Conservation (phyloP, 345 rosid genomes). For the Rhodamnia argentea region DNA sequence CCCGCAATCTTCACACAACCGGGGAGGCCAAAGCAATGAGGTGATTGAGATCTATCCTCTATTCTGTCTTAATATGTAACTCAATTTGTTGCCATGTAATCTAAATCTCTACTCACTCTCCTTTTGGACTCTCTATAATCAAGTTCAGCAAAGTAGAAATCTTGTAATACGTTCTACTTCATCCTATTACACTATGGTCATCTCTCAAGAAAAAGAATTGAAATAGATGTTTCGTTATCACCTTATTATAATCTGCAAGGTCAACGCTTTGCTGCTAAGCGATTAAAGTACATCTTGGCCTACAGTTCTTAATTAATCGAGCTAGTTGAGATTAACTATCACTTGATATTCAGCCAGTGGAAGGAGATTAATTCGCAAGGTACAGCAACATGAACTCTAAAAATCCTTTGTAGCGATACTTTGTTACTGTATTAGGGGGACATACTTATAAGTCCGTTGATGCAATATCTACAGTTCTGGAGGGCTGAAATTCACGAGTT, state of each 20-base stretch:
- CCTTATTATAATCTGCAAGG: not conserved
- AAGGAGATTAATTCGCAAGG: not conserved
- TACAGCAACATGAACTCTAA: not conserved
- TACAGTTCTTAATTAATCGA: not conserved
- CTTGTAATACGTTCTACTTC: not conserved
- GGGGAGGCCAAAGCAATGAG: constrained; percentile 18
- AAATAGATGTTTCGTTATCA: not conserved
- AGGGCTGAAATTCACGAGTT: constrained; percentile 27
- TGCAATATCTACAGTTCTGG: constrained; percentile 27
- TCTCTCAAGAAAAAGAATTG: not conserved
- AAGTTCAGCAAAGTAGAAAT: not conserved
- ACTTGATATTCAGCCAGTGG: not conserved
- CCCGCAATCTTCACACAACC: constrained; percentile 9
- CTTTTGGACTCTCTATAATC: not conserved
- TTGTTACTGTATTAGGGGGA: not conserved
- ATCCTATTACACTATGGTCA: not conserved
- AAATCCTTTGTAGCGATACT: not conserved
- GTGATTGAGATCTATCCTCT: constrained; percentile 7
- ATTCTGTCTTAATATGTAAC: not conserved
- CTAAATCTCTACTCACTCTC: not conserved
- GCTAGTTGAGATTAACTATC: not conserved
- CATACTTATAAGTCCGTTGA: not conserved
- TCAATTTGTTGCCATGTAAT: not conserved
- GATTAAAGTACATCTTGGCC: not conserved
- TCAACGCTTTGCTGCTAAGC: not conserved